Evolutionary conservation across 2,329 filamentous ascomycete genomes (phyloP), one percentile per base, ranked within the genome.

Genomic region (Fusarium humuli): DNA sequence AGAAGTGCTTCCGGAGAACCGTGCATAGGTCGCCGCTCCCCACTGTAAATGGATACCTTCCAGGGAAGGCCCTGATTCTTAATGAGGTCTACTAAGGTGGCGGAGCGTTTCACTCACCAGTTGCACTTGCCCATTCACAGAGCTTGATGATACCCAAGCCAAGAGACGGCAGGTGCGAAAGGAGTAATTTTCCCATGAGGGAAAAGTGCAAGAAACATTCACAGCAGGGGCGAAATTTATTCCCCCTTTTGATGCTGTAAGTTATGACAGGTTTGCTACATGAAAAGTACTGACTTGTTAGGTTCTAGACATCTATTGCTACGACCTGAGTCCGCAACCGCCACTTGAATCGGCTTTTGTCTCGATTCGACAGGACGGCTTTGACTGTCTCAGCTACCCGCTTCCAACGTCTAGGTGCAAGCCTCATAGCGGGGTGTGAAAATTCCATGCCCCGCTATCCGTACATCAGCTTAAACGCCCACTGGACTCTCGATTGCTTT

Each of bases 51-150:
- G 37, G 61, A 55, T 32, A 40, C 58, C 25, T 48, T 59, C 45
- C 55, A 65, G 66, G 44, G 63, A 66, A 44, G 63, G 54, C 52
- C 52, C 57, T 65, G 41, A 65, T 59, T 47, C 62, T 67, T 70
- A 73, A 63, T 49, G 52, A 52, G 34, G 54, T 63, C 55, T 69
- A 58, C 61, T 73, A 75, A 72, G 73, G 73, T 74, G 73, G 68
- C 73, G 69, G 44, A 72, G 70, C 66, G 73, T 75, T 75, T 75
- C 73, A 75, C 73, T 61, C 53, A 57, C 41, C 61, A 53, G 61
- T 62, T 61, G 45, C 61, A 59, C 66, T 72, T 68, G 57, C 25
- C 69, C 61, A 52, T 71, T 62, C 61, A 29, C 29, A 61, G 69
- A 72, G 42, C 42, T 64, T 34, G 37, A 64, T 72, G 61, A 58